phyloP scores from a whole-genome alignment of 495 filamentous ascomycete species.

The Neurospora sp. region DNA sequence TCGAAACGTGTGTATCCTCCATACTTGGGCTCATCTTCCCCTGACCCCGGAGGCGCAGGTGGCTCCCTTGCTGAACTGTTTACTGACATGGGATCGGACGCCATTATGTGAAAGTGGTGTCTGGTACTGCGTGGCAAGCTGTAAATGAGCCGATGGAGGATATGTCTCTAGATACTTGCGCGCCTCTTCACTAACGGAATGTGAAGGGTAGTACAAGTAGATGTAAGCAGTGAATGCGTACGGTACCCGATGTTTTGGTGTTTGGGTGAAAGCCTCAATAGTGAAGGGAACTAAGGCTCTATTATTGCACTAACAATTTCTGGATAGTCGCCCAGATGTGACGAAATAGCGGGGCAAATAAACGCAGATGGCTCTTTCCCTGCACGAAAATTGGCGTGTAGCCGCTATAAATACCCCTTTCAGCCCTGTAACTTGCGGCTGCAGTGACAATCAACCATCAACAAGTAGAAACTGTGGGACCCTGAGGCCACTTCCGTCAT shows the following conservation, averaged over 20 bases:
- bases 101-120: constrained; percentile 5
- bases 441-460: neutral
- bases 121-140: neutral
- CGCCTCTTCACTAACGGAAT: neutral
- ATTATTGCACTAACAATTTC: neutral
- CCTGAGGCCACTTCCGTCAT: neutral
- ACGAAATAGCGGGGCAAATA: neutral
- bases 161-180: neutral
- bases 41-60: constrained; percentile 13
- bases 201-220: neutral
- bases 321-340: neutral
- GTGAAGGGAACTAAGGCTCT: neutral
- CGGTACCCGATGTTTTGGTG: neutral
- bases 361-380: neutral
- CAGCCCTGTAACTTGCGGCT: neutral
- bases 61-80: constrained; percentile 20
- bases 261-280: neutral
- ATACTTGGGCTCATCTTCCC: constrained; percentile 37
- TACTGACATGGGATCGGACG: constrained; percentile 22
- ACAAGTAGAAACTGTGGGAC: neutral
- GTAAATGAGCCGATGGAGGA: neutral
- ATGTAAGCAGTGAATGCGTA: neutral
- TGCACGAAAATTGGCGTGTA: neutral
- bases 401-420: neutral
- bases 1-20: constrained; percentile 63